A percentile compares a stretch with the other conserved stretches of the same genome.
These are phyloP conservation scores for Isabelozyma heimii DNA, from an alignment of 805 yeast genomes.

Conservation along the genomic window DNA sequence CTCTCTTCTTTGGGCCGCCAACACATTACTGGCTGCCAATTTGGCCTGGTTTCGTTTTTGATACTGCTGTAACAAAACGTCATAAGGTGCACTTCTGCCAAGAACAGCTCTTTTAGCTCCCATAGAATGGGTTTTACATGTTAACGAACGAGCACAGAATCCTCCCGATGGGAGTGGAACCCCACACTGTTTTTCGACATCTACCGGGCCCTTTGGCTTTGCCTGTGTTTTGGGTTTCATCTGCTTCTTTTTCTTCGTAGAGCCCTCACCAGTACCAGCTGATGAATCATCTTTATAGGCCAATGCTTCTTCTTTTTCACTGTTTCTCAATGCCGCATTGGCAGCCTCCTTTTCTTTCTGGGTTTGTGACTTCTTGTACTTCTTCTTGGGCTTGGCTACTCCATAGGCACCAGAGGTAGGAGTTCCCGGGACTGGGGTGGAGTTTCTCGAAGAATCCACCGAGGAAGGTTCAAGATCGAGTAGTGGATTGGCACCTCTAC, in stretches of 20 bases:
- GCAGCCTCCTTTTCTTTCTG: constrained; percentile 47
- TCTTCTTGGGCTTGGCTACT: constrained; percentile 34
- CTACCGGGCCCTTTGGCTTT: constrained; percentile 78
- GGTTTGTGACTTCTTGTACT: constrained; percentile 42
- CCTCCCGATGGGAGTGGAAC: constrained; percentile 94
- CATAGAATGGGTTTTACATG: constrained; percentile 98
- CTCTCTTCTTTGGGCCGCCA: constrained; percentile 74
- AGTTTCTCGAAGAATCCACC: constrained; percentile 37
- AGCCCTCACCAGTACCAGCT: constrained; percentile 7
- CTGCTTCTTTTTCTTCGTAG: constrained; percentile 30
- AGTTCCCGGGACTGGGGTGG: constrained; percentile 34
- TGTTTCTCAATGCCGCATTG: constrained; percentile 33
- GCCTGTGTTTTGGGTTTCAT: constrained; percentile 39
- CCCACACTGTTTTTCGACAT: constrained; percentile 94
- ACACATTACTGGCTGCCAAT: constrained; percentile 76
- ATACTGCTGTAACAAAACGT: constrained; percentile 79
- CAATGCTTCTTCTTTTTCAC: neutral
- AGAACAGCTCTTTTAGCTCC: constrained; percentile 95
- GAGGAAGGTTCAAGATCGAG: constrained; percentile 36
- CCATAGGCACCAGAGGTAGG: constrained; percentile 18
- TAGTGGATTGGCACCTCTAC: constrained; percentile 18
- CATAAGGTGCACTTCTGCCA: constrained; percentile 93
- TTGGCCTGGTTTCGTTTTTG: constrained; percentile 93
- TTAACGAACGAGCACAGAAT: constrained; percentile 89
- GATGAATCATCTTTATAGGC: constrained; percentile 3